Conservation (phyloP, 208 protist genomes). For the Leishmania martiniquensis region DNA sequence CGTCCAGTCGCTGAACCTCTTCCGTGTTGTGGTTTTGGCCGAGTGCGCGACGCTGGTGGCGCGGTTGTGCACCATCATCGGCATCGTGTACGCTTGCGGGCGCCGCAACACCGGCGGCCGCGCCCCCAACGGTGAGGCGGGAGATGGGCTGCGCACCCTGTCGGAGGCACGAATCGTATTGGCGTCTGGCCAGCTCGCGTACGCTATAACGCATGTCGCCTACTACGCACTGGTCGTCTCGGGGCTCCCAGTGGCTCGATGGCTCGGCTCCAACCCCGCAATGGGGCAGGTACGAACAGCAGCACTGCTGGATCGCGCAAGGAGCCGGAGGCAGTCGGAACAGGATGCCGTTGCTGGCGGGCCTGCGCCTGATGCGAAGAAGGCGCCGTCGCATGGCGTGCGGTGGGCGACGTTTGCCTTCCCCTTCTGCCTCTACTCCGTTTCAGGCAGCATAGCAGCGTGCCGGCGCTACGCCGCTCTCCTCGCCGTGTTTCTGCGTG, state of each 20-base stretch:
- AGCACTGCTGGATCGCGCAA: conserved; percentile 14
- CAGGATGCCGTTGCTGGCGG: background rate
- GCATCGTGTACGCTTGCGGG: conserved; percentile 29
- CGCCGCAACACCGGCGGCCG: conserved; percentile 6
- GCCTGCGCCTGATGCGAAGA: background rate
- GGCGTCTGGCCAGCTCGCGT: conserved; percentile 56
- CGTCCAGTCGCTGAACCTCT: conserved; percentile 64
- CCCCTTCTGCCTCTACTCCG: conserved; percentile 33
- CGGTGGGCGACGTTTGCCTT: conserved; percentile 25
- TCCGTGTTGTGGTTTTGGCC: conserved; percentile 63
- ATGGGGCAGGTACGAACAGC: conserved; percentile 35
- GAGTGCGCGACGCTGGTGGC: conserved; percentile 62
- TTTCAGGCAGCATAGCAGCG: background rate
- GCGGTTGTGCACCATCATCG: conserved; percentile 53
- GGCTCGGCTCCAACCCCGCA: conserved; percentile 28
- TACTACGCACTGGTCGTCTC: conserved; percentile 60
- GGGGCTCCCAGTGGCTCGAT: conserved; percentile 23
- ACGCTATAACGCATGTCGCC: conserved; percentile 42
- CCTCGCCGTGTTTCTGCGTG: conserved; percentile 65
- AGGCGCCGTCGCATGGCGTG: background rate
- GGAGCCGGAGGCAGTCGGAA: background rate
- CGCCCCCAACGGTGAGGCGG: conserved; percentile 1
- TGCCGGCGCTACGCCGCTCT: conserved; percentile 34
- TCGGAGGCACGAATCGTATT: conserved; percentile 64
- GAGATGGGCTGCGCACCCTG: conserved; percentile 26